Base-by-base conservation (phyloP, 306 rosid species). In the Vigna hirtella region DNA sequence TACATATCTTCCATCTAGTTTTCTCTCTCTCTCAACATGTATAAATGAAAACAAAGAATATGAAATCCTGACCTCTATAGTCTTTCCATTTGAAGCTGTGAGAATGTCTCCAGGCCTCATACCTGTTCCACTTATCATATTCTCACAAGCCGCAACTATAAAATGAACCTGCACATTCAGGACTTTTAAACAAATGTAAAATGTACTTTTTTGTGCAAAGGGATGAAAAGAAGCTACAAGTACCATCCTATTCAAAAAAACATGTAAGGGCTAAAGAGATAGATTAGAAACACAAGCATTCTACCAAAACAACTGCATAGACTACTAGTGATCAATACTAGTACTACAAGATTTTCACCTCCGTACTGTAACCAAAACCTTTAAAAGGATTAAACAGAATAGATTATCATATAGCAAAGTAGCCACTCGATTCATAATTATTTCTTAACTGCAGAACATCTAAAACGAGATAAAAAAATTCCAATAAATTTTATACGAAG, bases 21-120 rank as follows among this genome's bases (percentile, higher is more conserved):
- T 40, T 42, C 47, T 42, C 10, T 9, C 47, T 9, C 47, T 9
- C 9, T 42, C 13, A 42, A 42, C 13, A 42, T 58, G 28, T 52
- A 59, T 7, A 49, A 48, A 8, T n/a, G 30, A 18, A 43, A 72
- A 15, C 7, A 43, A 66, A 12, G 38, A n/a, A 67, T 12, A 45
- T 47, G 73, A 53, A 70, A 77, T 47, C 57, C 68, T 51, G 82
- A 91, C 99, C 98, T 96, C 99, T 74, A 96, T 93, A 57, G 99
- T 96, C 91, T 96, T 96, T 84, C 99, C 99, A 86, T 96, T 96
- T 83, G 99, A 96, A 74, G 99, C 99, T 52, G 99, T 96, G 82
- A 96, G 72, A 86, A 96, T 76, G 72, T 96, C 99, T 67, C 98
- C 99, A 47, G 99, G 99, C 83, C 99, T 88, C 99, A 96, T 90